Evolutionary conservation across 495 filamentous ascomycete species (phyloP).

Genomic region (Aspergillus nidulans): DNA sequence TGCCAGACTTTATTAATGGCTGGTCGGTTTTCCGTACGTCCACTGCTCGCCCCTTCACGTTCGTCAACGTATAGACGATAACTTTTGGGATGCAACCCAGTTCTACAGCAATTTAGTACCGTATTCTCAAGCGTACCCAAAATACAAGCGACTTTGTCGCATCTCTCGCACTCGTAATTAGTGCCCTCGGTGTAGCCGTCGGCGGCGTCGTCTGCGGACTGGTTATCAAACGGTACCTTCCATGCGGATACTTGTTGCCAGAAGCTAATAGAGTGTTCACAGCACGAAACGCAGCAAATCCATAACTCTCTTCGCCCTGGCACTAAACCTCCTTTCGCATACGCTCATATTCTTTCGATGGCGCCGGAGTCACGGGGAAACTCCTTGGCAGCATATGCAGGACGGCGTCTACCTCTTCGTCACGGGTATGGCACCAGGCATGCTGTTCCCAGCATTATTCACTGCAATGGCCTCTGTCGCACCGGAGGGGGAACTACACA

Average conservation of each 20-base stretch:
- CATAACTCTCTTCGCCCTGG: slow-evolving; percentile 17
- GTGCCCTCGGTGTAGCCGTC: slow-evolving; percentile 16
- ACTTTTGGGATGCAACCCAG: slow-evolving; percentile 6
- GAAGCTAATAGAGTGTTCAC: too few relatives aligned
- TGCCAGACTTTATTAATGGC: slow-evolving; percentile 16
- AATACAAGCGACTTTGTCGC: slow-evolving; percentile 18
- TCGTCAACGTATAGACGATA: background rate
- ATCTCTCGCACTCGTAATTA: slow-evolving; percentile 8
- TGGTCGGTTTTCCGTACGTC: slow-evolving; percentile 13
- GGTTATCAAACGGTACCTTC: slow-evolving; percentile 27
- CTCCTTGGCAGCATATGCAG: slow-evolving; percentile 12
- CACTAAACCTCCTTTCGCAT: slow-evolving; percentile 12
- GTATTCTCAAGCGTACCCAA: slow-evolving; percentile 25
- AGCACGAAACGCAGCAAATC: slow-evolving; percentile 27
- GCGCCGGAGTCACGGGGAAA: slow-evolving; percentile 16
- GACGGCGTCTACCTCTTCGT: slow-evolving; percentile 16
- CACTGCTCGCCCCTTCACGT: background rate
- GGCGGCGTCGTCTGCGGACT: slow-evolving; percentile 21
- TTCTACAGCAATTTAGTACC: slow-evolving; percentile 16
- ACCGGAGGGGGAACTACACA: slow-evolving; percentile 20
- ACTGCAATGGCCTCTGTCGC: slow-evolving; percentile 23
- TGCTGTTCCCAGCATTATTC: slow-evolving; percentile 29
- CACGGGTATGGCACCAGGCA: slow-evolving; percentile 22
- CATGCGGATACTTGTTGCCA: too few relatives aligned
- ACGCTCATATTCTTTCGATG: slow-evolving; percentile 26